Evolutionary conservation across 306 rosid species (phyloP).

Genomic region (Gillenia trifoliata): DNA sequence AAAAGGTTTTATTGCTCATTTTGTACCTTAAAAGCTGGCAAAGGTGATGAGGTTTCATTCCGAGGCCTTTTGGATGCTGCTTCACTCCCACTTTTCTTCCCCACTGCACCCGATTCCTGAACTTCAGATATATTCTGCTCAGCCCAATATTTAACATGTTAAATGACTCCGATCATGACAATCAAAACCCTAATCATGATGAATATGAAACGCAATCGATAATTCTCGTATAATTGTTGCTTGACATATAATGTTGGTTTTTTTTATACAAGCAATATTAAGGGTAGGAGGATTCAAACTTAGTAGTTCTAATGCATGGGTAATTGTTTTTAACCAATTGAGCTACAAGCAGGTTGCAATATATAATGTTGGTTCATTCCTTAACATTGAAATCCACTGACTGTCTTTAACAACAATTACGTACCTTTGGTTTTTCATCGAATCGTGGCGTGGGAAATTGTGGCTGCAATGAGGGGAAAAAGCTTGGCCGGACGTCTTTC

Average conservation of each 20-base stretch:
- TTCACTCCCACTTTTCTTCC: slow-evolving; percentile 78
- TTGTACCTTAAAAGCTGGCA: slow-evolving; percentile 99
- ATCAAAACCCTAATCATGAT: slow-evolving; percentile 22
- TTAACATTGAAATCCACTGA: background rate
- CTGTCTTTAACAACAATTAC: background rate
- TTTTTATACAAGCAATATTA: no score
- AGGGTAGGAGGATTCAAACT: no score
- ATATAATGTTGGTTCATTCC: background rate
- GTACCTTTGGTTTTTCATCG: slow-evolving; percentile 76
- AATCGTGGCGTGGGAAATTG: slow-evolving; percentile 47
- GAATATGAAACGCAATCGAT: background rate
- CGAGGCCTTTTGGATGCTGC: slow-evolving; percentile 75
- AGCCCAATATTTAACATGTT: background rate
- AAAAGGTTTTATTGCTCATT: background rate
- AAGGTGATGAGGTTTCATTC: slow-evolving; percentile 75
- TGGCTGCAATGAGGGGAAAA: slow-evolving; percentile 64
- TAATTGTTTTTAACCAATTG: no score
- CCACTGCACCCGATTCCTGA: slow-evolving; percentile 50
- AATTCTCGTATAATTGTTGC: background rate
- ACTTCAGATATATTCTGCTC: slow-evolving; percentile 73
- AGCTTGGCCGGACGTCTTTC: slow-evolving; percentile 56
- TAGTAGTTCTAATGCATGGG: no score
- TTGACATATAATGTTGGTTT: background rate
- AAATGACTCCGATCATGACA: slow-evolving; percentile 13
- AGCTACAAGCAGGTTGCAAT: background rate